A percentile compares a stretch with the other conserved stretches of the same genome.
These are phyloP conservation scores for Pythium insidiosum DNA, from an alignment of 352 stramenopile genomes.

Conservation along the genomic window DNA sequence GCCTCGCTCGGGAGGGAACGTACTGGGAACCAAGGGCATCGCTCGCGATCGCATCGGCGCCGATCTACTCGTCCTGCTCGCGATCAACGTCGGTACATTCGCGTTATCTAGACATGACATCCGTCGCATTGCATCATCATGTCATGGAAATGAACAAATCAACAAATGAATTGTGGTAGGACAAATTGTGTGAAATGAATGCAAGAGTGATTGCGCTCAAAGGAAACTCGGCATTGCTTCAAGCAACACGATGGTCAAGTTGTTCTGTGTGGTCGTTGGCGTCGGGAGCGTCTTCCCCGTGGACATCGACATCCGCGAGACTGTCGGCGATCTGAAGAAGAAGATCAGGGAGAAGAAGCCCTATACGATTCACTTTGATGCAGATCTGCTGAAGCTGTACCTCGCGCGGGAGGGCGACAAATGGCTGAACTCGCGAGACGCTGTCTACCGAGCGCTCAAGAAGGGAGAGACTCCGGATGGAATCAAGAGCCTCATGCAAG, in stretches of 20 bases:
- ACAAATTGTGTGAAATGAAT: background rate
- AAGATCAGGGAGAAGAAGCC: slow-evolving; percentile 14
- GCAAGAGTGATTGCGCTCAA: background rate
- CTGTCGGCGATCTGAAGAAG: slow-evolving; percentile 15
- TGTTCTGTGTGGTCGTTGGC: slow-evolving; percentile 12
- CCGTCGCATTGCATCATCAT: too few relatives aligned
- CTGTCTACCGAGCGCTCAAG: slow-evolving; percentile 4
- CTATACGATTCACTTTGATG: slow-evolving; percentile 5
- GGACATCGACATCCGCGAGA: slow-evolving; percentile 1
- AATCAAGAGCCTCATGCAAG: slow-evolving; percentile 8
- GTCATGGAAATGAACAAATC: too few relatives aligned
- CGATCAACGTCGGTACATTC: too few relatives aligned
- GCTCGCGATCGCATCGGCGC: too few relatives aligned
- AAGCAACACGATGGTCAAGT: slow-evolving; percentile 8
- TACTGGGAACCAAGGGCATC: too few relatives aligned
- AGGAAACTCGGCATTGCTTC: slow-evolving; percentile 9
- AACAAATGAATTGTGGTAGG: slow-evolving; percentile 3
- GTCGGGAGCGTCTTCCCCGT: slow-evolving; percentile 11
- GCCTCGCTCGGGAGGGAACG: too few relatives aligned
- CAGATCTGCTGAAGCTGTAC: slow-evolving; percentile 16
- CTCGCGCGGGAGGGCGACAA: slow-evolving; percentile 9
- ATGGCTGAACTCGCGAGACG: slow-evolving; percentile 12
- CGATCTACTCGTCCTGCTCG: too few relatives aligned
- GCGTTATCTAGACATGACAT: too few relatives aligned
- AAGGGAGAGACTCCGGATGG: background rate